A percentile compares a stretch with the other conserved stretches of the same genome.
Evolutionary conservation across 768 basidiomycete species (phyloP).

Genomic region (Trametes elegans): DNA sequence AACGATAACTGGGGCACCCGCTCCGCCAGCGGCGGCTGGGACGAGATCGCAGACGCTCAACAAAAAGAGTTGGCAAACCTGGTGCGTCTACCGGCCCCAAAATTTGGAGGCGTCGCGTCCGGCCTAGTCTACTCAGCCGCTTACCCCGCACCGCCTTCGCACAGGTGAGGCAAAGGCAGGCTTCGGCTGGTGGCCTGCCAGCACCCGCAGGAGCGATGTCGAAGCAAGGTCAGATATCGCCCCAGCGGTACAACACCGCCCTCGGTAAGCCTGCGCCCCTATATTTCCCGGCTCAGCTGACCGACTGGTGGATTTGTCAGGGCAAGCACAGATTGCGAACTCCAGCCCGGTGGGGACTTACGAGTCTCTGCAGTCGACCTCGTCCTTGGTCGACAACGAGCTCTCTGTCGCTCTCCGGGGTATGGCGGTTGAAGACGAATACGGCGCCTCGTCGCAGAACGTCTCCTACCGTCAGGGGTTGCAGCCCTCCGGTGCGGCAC

Average conservation of each 20-base stretch:
- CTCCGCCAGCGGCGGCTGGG: conserved; percentile 57
- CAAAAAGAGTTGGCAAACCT: conserved; percentile 49
- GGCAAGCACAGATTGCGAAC: conserved; percentile 23
- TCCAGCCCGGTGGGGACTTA: conserved; percentile 27
- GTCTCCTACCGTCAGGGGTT: conserved; percentile 36
- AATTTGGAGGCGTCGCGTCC: not conserved
- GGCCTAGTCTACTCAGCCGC: not conserved
- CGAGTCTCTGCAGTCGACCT: conserved; percentile 37
- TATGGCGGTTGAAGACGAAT: conserved; percentile 59
- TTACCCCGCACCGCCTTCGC: not conserved
- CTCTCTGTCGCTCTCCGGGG: conserved; percentile 58
- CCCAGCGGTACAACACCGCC: conserved; percentile 50
- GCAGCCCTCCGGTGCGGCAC: conserved; percentile 30
- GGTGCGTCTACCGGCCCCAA: conserved; percentile 34
- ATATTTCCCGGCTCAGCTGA: conserved; percentile 32
- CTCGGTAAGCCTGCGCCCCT: conserved; percentile 38
- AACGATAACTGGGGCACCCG: conserved; percentile 54
- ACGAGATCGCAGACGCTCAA: conserved; percentile 48
- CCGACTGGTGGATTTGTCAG: conserved; percentile 31
- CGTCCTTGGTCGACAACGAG: conserved; percentile 49
- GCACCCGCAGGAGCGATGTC: conserved; percentile 27
- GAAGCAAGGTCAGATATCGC: conserved; percentile 51
- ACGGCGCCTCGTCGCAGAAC: conserved; percentile 31
- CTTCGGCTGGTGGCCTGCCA: conserved; percentile 10
- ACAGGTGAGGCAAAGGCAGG: conserved; percentile 19